Evolutionary conservation across 2,329 filamentous ascomycete genomes (phyloP).

Genomic region (Phaeosphaeria sp.): DNA sequence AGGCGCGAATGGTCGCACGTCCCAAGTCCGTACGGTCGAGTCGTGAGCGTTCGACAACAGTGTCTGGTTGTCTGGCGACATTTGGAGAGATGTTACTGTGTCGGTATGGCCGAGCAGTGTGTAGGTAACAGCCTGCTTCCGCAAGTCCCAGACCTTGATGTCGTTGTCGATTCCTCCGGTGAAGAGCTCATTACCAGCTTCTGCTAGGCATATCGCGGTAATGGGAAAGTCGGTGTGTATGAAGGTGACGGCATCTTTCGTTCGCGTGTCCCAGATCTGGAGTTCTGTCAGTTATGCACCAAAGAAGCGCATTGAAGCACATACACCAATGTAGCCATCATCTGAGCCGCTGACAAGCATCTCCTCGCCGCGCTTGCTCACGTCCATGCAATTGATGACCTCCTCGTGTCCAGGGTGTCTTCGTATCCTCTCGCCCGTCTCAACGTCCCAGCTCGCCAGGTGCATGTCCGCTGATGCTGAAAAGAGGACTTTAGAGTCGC

Average conservation of each 20-base stretch:
- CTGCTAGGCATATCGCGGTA: slow-evolving; percentile 87
- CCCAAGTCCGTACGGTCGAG: slow-evolving; percentile 92
- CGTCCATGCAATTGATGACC: slow-evolving; percentile 90
- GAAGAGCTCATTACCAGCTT: slow-evolving; percentile 95
- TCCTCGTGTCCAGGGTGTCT: slow-evolving; percentile 93
- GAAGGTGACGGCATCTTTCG: slow-evolving; percentile 86
- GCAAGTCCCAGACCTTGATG: slow-evolving; percentile 95
- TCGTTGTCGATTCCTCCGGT: slow-evolving; percentile 96
- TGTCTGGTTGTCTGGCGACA: slow-evolving; percentile 93
- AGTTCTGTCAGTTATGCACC: slow-evolving; percentile 21
- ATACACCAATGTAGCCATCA: slow-evolving; percentile 81
- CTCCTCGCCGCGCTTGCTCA: slow-evolving; percentile 89
- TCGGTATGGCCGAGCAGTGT: slow-evolving; percentile 89
- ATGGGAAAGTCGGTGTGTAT: slow-evolving; percentile 92
- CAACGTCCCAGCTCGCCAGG: slow-evolving; percentile 92
- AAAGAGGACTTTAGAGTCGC: slow-evolving; percentile 89
- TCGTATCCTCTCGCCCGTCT: slow-evolving; percentile 89
- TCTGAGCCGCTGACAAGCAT: slow-evolving; percentile 90
- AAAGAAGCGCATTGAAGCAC: slow-evolving; percentile 11
- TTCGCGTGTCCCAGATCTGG: slow-evolving; percentile 87
- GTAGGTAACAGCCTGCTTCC: slow-evolving; percentile 89
- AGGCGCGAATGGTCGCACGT: slow-evolving; percentile 92
- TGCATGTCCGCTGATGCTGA: slow-evolving; percentile 94
- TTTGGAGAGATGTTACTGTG: slow-evolving; percentile 84
- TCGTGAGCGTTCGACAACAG: slow-evolving; percentile 94